A percentile compares a stretch with the other conserved stretches of the same genome.
Evolutionary conservation across 78 protist genomes (phyloP).

Genomic region (Dictyostelium intermedium): DNA sequence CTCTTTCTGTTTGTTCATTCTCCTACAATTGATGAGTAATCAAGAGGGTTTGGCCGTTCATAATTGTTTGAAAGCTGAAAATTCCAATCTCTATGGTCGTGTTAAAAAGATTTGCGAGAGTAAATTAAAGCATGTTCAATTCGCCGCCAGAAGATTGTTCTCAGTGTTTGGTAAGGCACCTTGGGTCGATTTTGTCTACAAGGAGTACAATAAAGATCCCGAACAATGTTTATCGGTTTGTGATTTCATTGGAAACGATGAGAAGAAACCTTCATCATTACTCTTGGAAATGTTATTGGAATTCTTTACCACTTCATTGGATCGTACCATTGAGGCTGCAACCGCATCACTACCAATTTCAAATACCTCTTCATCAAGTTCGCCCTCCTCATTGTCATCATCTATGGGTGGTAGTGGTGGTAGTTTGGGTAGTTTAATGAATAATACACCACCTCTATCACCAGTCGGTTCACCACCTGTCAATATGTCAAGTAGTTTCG

Average conservation of each 20-base stretch:
- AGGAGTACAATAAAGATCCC: conserved; percentile 63
- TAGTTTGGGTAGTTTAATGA: not conserved
- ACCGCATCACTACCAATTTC: conserved; percentile 38
- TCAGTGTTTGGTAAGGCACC: conserved; percentile 30
- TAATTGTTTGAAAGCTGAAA: conserved; percentile 36
- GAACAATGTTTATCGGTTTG: conserved; percentile 1
- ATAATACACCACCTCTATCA: conserved; percentile 23
- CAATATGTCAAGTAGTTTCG: not conserved
- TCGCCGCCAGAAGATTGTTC: conserved; percentile 36
- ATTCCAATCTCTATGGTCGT: conserved; percentile 32
- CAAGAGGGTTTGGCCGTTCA: conserved; percentile 53
- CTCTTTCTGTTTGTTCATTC: conserved; percentile 25
- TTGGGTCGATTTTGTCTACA: conserved; percentile 54
- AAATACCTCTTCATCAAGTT: not conserved
- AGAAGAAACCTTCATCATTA: conserved; percentile 3
- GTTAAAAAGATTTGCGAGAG: conserved; percentile 43
- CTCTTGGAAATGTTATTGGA: conserved; percentile 30
- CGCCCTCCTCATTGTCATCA: not conserved
- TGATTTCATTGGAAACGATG: conserved; percentile 58
- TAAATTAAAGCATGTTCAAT: conserved; percentile 60
- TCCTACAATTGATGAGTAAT: conserved; percentile 52
- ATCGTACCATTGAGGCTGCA: conserved; percentile 19
- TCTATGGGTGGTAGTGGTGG: not conserved
- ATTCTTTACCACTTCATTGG: conserved; percentile 4
- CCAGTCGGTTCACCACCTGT: conserved; percentile 32